Evolutionary conservation across 2,329 filamentous ascomycete genomes (phyloP), one percentile per base, ranked within the genome.

Genomic region (Xylariaceae sp.): DNA sequence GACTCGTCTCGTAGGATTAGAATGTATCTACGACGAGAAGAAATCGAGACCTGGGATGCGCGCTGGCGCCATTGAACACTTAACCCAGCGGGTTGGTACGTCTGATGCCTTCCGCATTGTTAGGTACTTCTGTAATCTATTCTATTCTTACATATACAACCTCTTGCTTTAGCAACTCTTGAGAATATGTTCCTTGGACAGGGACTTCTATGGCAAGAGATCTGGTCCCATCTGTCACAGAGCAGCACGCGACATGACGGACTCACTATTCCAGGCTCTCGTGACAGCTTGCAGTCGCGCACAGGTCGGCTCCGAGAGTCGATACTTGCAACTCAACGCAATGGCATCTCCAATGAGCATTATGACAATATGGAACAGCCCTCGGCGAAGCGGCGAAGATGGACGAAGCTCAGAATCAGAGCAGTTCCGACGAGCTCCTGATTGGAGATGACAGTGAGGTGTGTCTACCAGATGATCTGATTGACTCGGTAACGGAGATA

Each of bases 101-200:
- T 61, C 45, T 40, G 60, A 57, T 44, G 61, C 60, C 38, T 43
- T n/a, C n/a, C n/a, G n/a, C n/a, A n/a, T n/a, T n/a, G n/a, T n/a
- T n/a, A n/a, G n/a, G n/a, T n/a, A n/a, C n/a, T n/a, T n/a, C n/a
- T n/a, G n/a, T n/a, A n/a, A n/a, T n/a, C n/a, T n/a, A n/a, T n/a
- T n/a, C n/a, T n/a, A n/a, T 63, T 41, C 56, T 45, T 46, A 33
- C 14, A n/a, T n/a, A n/a, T n/a, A n/a, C 40, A 33, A 14, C 16
- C 16, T 6, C 33, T 31, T 18, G 11, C 18, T 16, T 56, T 42
- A 58, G 60, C 57, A 13, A 58, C 60, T 4, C 60, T 72, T 7
- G 69, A 72, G 49, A 67, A 71, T 45, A 72, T 72, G 70, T 72
- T 72, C 47, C 61, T 72, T 2, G 69, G 69, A 1, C 69, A 72